Evolutionary conservation across 2,329 filamentous ascomycete species (phyloP), one percentile per base, ranked within the genome.

Genomic region (Trichoderma brevicompactum): DNA sequence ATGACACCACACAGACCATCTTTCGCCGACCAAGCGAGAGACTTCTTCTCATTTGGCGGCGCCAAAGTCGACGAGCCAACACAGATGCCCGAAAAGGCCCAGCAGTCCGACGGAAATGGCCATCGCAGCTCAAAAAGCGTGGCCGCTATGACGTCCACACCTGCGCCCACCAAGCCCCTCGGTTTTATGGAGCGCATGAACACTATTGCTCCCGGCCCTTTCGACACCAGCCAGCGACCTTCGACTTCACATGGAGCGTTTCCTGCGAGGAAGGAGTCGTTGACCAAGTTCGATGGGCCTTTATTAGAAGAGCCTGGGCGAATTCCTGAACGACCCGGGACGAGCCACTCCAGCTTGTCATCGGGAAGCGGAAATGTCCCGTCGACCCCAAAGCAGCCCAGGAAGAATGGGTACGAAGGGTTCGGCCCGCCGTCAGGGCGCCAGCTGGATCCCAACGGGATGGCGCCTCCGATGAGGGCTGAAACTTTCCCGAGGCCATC

Each of bases 181-280:
- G 66, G 66, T 67, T 73, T 92, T 34, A 72, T 90, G 70, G 82
- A 85, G 68, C 84, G 87, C 59, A 86, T 91, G 82, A 85, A 91
- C 69, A 83, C 79, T 8, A 89, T 91, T 71, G 82, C 86, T 1
- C 86, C 89, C 1, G 89, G 87, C 0, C 89, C 89, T 0, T 91
- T 92, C 70, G 86, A 87, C 68, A 74, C 82, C 38, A 77, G 72
- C 68, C 76, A 78, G 69, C 78, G 76, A 44, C 72, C 75, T 36
- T 73, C 76, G 3, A 65, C 69, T 32, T 70, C 69, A n/a, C 71
- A 73, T 13, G 79, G 79, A 48, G 72, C 75, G 1, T 77, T 78
- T 38, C 71, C 76, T 4, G 70, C 71, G 3, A 71, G 71, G n/a
- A 74, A 71, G 52, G 69, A 74, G 8, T 77, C 75, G 4, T 62